Evolutionary conservation across 495 filamentous ascomycete species (phyloP).

Genomic region (Jackrogersella minutella): DNA sequence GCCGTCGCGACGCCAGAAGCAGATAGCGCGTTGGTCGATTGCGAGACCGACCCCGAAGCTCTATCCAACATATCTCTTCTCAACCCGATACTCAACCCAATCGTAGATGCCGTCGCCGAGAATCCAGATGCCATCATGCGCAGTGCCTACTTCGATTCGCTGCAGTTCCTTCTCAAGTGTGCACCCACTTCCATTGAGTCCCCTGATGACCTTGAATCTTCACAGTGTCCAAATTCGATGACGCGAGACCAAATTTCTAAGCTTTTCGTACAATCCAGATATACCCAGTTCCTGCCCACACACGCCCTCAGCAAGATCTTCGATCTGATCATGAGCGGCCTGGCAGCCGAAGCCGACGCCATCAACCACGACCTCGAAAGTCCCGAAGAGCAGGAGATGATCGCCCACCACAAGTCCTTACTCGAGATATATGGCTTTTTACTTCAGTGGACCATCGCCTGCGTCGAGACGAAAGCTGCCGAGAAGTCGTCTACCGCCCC

Average conservation of each 20-base stretch:
- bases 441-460: conserved; percentile 91
- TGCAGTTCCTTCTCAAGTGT: conserved; percentile 97
- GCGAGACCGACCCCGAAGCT: conserved; percentile 89
- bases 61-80: conserved; percentile 76
- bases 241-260: conserved; percentile 59
- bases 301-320: conserved; percentile 90
- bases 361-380: conserved; percentile 86
- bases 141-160: conserved; percentile 82
- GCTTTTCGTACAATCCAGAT: conserved; percentile 76
- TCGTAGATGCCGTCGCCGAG: conserved; percentile 91
- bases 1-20: conserved; percentile 87
- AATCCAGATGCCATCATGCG: conserved; percentile 86
- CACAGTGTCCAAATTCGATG: conserved; percentile 19
- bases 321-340: conserved; percentile 88
- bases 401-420: conserved; percentile 85
- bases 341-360: conserved; percentile 90
- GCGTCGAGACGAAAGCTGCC: conserved; percentile 89
- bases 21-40: conserved; percentile 82
- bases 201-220: conserved; percentile 41
- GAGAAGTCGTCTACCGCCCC: conserved; percentile 81
- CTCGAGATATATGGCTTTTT: conserved; percentile 96
- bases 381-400: conserved; percentile 82
- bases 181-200: conserved; percentile 67
- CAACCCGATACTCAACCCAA: conserved; percentile 86
- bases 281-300: conserved; percentile 78